Conservation (phyloP, 1,284 basidiomycete species). For the Ceratobasidium sp. region DNA sequence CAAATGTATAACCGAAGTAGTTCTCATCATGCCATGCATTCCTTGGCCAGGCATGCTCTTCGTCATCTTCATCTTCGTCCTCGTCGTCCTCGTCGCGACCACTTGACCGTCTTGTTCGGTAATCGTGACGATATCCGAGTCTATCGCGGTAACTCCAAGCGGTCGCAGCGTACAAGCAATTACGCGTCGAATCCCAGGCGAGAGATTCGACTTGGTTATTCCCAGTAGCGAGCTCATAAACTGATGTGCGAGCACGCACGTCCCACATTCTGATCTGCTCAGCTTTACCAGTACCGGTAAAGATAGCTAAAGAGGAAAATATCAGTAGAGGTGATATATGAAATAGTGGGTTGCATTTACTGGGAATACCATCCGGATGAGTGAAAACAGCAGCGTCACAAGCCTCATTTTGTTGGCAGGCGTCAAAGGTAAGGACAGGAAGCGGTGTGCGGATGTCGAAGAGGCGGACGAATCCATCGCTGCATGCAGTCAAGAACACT, state of each 20-base stretch:
- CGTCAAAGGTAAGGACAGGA: slow-evolving; percentile 30
- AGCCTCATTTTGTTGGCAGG: not conserved
- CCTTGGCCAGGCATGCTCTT: slow-evolving; percentile 26
- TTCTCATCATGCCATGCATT: slow-evolving; percentile 33
- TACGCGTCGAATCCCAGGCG: slow-evolving; percentile 24
- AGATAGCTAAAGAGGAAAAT: not conserved
- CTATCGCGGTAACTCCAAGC: slow-evolving; percentile 31
- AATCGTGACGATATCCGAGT: slow-evolving; percentile 35
- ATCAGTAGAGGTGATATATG: not conserved
- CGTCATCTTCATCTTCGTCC: slow-evolving; percentile 24
- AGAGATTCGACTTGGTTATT: slow-evolving; percentile 36
- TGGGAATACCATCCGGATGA: slow-evolving; percentile 19
- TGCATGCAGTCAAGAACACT: slow-evolving; percentile 23
- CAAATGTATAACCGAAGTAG: slow-evolving; percentile 35
- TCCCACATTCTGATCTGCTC: slow-evolving; percentile 38
- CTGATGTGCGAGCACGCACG: slow-evolving; percentile 19
- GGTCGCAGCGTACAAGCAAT: slow-evolving; percentile 27
- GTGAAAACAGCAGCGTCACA: not conserved
- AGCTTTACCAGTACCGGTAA: slow-evolving; percentile 7
- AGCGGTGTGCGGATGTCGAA: slow-evolving; percentile 23
- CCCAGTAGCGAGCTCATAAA: slow-evolving; percentile 40
- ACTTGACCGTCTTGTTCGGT: not conserved
- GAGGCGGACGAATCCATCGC: slow-evolving; percentile 32
- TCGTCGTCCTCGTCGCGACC: slow-evolving; percentile 33
- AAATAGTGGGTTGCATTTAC: not conserved